Conservation (phyloP, 1,284 basidiomycete genomes). For the Moniliella sp. region DNA sequence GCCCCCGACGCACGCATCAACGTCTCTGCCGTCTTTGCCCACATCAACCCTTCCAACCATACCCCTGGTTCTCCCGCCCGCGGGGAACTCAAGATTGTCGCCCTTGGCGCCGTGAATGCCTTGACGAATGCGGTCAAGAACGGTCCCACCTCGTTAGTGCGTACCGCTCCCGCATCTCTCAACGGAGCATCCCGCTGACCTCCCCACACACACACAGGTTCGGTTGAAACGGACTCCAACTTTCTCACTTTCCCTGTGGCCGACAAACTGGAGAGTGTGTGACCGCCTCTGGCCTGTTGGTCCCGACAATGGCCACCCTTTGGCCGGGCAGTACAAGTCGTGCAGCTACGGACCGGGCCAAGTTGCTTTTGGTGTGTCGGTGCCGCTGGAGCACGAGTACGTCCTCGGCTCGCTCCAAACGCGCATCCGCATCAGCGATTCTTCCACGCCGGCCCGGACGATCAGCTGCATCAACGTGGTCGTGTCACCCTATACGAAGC, state of each 20-base stretch:
- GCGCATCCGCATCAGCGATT: slow-evolving; percentile 65
- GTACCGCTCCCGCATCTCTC: no score
- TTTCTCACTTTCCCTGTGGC: slow-evolving; percentile 21
- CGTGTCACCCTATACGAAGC: slow-evolving; percentile 51
- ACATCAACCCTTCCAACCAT: no score
- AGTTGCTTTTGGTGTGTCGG: slow-evolving; percentile 56
- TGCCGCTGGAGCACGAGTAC: slow-evolving; percentile 50
- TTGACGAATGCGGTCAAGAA: no score
- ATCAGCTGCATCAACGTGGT: slow-evolving; percentile 59
- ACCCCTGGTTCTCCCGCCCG: no score
- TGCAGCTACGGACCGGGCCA: slow-evolving; percentile 39
- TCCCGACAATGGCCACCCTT: slow-evolving; percentile 7
- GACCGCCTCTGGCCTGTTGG: slow-evolving; percentile 14
- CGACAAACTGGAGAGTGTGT: slow-evolving; percentile 17
- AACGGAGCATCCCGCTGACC: no score
- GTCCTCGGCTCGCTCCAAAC: slow-evolving; percentile 63
- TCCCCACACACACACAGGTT: no score
- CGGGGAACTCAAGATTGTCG: no score
- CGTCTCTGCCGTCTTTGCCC: no score
- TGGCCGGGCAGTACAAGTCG: slow-evolving; percentile 7
- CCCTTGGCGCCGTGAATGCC: no score
- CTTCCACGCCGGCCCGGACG: slow-evolving; percentile 44
- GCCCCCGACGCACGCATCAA: no score
- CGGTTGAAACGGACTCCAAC: slow-evolving; percentile 11
- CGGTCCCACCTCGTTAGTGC: no score